These are phyloP conservation scores for Solanum ossicruentum DNA, from an alignment of 257 asterid species.

Conservation along the genomic window DNA sequence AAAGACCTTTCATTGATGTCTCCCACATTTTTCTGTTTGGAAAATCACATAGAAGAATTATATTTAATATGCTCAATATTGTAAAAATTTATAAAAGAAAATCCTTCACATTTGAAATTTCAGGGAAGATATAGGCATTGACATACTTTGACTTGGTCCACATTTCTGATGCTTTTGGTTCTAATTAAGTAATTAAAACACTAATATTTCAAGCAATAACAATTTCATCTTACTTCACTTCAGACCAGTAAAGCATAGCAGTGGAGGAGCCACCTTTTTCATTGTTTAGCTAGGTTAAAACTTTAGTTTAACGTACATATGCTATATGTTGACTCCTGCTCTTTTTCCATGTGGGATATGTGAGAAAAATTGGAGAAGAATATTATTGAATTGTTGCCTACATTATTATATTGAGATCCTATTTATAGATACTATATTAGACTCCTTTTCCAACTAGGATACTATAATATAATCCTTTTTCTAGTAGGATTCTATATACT, in stretches of 20 bases:
- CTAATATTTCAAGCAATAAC: background rate
- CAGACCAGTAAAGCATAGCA: background rate
- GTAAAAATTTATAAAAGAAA: background rate
- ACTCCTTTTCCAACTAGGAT: no score
- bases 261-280: background rate
- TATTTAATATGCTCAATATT: background rate
- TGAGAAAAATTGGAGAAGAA: no score
- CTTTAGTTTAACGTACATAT: no score
- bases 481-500: no score
- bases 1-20: constrained; percentile 89
- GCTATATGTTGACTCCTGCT: background rate
- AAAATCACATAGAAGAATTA: background rate
- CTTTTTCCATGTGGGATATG: background rate
- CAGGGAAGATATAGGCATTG: background rate
- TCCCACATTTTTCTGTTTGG: constrained; percentile 94
- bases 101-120: background rate
- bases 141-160: background rate
- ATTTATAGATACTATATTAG: no score
- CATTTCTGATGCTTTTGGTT: background rate
- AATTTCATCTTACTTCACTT: background rate
- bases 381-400: no score
- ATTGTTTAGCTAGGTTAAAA: background rate
- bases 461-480: no score
- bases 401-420: no score
- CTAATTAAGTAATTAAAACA: background rate